Base-by-base conservation (phyloP, 2,329 filamentous ascomycete species). In the Ceratocystiopsis sp. region DNA sequence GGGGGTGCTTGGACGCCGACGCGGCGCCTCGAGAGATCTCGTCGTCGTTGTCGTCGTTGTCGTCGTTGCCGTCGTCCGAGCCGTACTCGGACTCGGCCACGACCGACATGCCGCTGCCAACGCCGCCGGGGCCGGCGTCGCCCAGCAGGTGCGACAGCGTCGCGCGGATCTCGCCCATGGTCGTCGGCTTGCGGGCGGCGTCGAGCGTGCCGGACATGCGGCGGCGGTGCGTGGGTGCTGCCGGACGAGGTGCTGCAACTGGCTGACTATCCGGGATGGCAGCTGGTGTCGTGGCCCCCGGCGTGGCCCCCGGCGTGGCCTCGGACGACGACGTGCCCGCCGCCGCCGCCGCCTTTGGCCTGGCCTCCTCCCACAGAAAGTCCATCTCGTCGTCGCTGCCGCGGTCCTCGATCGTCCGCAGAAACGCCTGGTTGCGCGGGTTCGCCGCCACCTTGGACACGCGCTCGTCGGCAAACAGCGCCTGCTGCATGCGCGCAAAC, bases 371-470 rank as follows among this genome's bases (percentile, higher is more conserved):
- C 40, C 57, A 54, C 10, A 85, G 61, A 53, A 93, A 80, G 50
- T 87, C 81, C 59, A 81, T 73, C 43, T 85, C 80, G 43, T 91
- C 79, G 38, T 84, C 81, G 52, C 69, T 68, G 45, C 79, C 81
- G 41, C 74, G 74, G 55, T 95, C 87, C 53, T 94, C 86, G 42
- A 98, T 83, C 8, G 85, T 85, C 50, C 78, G 78, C 52, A 98
- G 70, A 64, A 98, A 98, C 0, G 91, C 91, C 48, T 81, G 73
- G 57, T 86, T 89, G 56, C 89, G 87, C 2, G 84, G 84, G 53
- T 93, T 86, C 56, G 85, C 78, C 33, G 84, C 86, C 49, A 96
- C 84, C 59, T 89, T 87, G 56, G 82, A 84, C 52, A 98, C 76
- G 35, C 85, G 84, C 59, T 94, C 87, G 54, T 96, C 87, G 19